Percentiles rank a stretch among this genome's conserved stretches.
These are phyloP conservation scores for Sugiyamaella valdiviana DNA, from an alignment of 805 yeast species.

Conservation along the genomic window DNA sequence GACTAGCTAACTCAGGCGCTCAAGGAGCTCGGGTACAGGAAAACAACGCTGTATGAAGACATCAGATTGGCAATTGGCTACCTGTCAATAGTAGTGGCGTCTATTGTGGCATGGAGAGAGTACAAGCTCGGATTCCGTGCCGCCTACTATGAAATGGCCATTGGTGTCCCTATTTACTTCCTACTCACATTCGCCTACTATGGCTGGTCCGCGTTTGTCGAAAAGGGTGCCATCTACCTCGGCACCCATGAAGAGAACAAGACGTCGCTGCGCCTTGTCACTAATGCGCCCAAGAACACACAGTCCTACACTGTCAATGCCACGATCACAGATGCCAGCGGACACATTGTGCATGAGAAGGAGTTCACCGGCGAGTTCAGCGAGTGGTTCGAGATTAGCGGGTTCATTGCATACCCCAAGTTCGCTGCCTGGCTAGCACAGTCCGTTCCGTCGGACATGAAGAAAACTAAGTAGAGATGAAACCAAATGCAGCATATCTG, in stretches of 20 bases:
- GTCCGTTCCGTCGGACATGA: neutral
- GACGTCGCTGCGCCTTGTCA: conserved; percentile 1
- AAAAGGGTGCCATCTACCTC: conserved; percentile 25
- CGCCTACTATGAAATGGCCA: conserved; percentile 23
- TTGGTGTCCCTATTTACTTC: conserved; percentile 28
- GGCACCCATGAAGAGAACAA: conserved; percentile 20
- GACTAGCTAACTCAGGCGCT: conserved; percentile 17
- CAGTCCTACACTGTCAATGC: conserved; percentile 19
- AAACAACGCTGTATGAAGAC: conserved; percentile 22
- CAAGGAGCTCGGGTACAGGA: conserved; percentile 24
- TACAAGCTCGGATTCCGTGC: conserved; percentile 28
- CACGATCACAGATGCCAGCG: conserved; percentile 11
- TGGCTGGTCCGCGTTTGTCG: conserved; percentile 24
- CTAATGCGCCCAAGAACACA: conserved; percentile 9
- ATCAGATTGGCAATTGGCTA: conserved; percentile 28
- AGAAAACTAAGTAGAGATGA: neutral
- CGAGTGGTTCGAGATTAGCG: conserved; percentile 22
- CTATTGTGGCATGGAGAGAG: conserved; percentile 25
- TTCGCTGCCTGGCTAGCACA: conserved; percentile 10
- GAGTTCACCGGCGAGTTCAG: conserved; percentile 13
- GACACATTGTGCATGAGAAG: conserved; percentile 1
- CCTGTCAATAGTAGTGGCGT: conserved; percentile 28
- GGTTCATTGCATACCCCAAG: conserved; percentile 21
- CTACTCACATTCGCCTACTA: conserved; percentile 22
- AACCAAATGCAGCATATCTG: neutral